phyloP scores from a whole-genome alignment of 2,329 filamentous ascomycete genomes.

The Celoporthe dispersa region DNA sequence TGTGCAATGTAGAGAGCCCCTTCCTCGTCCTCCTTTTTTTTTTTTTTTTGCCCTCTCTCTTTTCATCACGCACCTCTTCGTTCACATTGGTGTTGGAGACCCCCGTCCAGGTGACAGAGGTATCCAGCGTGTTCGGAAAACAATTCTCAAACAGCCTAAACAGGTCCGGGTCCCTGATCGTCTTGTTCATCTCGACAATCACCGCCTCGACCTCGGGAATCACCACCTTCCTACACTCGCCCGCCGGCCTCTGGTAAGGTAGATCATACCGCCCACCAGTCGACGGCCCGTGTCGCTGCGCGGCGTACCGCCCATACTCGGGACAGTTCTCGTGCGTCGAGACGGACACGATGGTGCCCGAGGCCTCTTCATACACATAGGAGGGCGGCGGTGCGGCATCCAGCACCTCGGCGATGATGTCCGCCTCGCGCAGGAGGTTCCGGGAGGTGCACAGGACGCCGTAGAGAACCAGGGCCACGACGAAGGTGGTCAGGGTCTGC shows the following conservation, averaged over 20 bases:
- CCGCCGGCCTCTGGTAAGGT: constrained; percentile 57
- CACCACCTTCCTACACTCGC: constrained; percentile 73
- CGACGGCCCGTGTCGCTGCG: constrained; percentile 37
- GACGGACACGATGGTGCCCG: constrained; percentile 15
- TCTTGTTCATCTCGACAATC: constrained; percentile 49
- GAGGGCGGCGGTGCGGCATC: neutral
- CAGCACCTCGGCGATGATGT: constrained; percentile 13
- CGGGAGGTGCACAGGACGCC: constrained; percentile 22
- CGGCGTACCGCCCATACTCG: constrained; percentile 39
- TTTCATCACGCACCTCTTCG: constrained; percentile 39
- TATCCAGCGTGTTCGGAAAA: constrained; percentile 75
- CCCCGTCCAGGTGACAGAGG: constrained; percentile 70
- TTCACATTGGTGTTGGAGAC: constrained; percentile 51
- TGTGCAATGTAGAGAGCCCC: too few relatives aligned
- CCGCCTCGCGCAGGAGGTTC: constrained; percentile 23
- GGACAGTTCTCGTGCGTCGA: constrained; percentile 33
- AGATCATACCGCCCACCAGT: constrained; percentile 39
- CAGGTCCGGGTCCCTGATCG: constrained; percentile 56
- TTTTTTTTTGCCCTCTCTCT: too few relatives aligned
- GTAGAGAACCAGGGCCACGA: constrained; percentile 25
- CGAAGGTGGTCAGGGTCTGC: constrained; percentile 24
- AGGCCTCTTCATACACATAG: constrained; percentile 5
- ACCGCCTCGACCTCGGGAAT: constrained; percentile 72
- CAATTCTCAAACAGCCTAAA: constrained; percentile 78
- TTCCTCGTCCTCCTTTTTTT: too few relatives aligned